A percentile compares a stretch with the other conserved stretches of the same genome.
Conservation (phyloP, 2,329 filamentous ascomycete genomes). For the Alternaria sp. region DNA sequence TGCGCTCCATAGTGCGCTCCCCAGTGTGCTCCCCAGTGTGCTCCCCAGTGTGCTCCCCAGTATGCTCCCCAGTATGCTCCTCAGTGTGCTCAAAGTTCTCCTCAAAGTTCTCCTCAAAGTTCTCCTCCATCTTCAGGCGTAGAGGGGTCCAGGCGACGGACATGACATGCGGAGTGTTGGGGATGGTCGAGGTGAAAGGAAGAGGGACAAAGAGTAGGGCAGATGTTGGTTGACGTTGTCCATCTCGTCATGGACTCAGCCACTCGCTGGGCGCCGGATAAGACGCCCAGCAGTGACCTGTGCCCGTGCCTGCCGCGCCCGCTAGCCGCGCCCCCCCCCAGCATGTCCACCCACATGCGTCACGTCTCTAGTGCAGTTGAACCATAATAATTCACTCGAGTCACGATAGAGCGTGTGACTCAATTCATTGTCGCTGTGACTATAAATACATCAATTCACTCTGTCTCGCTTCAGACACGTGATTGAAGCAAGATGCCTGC, state of each 20-base stretch:
- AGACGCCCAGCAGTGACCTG: slow-evolving; percentile 11
- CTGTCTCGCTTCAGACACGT: neutral
- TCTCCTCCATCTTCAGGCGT: slow-evolving; percentile 17
- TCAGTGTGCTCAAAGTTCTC: neutral
- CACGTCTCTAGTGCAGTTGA: slow-evolving; percentile 27
- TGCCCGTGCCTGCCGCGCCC: slow-evolving; percentile 19
- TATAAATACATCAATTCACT: slow-evolving; percentile 26
- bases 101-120: slow-evolving; percentile 6
- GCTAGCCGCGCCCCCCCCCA: slow-evolving; percentile 17
- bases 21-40: too few relatives aligned
- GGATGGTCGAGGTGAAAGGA: slow-evolving; percentile 11
- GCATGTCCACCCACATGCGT: slow-evolving; percentile 18
- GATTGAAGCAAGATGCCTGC: slow-evolving; percentile 41
- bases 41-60: too few relatives aligned
- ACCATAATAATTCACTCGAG: slow-evolving; percentile 23
- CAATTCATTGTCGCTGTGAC: slow-evolving; percentile 8
- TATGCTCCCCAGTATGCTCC: too few relatives aligned
- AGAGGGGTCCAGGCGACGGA: slow-evolving; percentile 20
- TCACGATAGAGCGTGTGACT: slow-evolving; percentile 34
- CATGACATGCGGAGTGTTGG: slow-evolving; percentile 11
- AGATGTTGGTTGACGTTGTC: slow-evolving; percentile 6
- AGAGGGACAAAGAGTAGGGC: slow-evolving; percentile 1
- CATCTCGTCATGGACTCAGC: slow-evolving; percentile 31
- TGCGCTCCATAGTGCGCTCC: too few relatives aligned
- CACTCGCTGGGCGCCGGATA: slow-evolving; percentile 17